phyloP scores from a whole-genome alignment of 1,139 yeast genomes.

The Arxiozyma slooffiae region DNA sequence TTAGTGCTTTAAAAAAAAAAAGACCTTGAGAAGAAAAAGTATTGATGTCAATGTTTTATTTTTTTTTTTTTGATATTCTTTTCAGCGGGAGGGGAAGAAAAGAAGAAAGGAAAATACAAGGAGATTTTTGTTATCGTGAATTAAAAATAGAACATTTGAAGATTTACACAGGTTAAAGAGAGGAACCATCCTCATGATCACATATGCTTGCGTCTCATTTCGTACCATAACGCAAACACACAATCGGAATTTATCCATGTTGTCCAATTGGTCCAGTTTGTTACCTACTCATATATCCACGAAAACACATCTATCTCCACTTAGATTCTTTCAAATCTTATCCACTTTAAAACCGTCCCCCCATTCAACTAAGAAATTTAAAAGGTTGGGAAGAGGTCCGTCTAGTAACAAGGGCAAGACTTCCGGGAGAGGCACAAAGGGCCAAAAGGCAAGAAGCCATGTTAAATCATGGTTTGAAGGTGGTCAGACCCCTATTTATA shows the following conservation, averaged over 20 bases:
- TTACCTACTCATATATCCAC: neutral
- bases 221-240: neutral
- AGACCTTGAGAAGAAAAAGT: too few relatives aligned
- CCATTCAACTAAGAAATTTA: constrained; percentile 37
- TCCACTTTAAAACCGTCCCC: constrained; percentile 32
- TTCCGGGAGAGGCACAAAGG: constrained; percentile 95
- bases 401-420: constrained; percentile 91
- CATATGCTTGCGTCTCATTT: neutral
- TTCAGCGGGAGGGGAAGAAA: too few relatives aligned
- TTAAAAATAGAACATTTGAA: too few relatives aligned
- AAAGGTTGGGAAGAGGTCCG: constrained; percentile 94
- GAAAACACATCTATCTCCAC: neutral
- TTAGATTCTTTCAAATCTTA: constrained; percentile 29
- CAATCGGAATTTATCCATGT: neutral
- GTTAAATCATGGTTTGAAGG: constrained; percentile 96
- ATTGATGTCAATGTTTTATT: too few relatives aligned
- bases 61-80: too few relatives aligned
- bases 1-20: too few relatives aligned
- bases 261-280: neutral
- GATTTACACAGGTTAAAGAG: too few relatives aligned
- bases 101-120: too few relatives aligned
- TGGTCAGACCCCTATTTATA: constrained; percentile 93
- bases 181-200: too few relatives aligned
- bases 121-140: too few relatives aligned
- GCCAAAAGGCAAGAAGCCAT: constrained; percentile 92